phyloP scores from a whole-genome alignment of 495 filamentous ascomycete species.

The Penicillium canariense region DNA sequence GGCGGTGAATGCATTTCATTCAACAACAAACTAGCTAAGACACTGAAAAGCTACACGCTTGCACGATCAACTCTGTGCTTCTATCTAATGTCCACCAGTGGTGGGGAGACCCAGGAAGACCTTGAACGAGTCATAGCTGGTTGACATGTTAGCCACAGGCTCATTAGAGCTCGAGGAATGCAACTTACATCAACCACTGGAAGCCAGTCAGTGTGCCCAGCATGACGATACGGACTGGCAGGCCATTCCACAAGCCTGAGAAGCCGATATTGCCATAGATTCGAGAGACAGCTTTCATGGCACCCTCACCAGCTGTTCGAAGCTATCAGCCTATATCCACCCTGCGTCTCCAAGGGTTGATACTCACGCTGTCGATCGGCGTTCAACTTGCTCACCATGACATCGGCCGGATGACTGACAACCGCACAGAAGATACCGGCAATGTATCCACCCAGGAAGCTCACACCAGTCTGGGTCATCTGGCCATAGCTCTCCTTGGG shows the following conservation, averaged over 20 bases:
- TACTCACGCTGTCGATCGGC: conserved; percentile 58
- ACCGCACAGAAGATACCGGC: conserved; percentile 69
- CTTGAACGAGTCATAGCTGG: conserved; percentile 73
- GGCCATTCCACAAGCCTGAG: conserved; percentile 66
- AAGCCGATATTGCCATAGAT: conserved; percentile 76
- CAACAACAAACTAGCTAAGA: not conserved
- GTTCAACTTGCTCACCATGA: conserved; percentile 73
- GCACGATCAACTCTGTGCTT: not conserved
- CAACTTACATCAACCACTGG: conserved; percentile 66
- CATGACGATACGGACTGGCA: conserved; percentile 65
- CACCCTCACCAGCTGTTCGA: conserved; percentile 57
- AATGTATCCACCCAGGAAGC: conserved; percentile 69
- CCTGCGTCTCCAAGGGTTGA: not conserved
- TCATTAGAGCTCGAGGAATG: not conserved
- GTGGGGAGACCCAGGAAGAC: conserved; percentile 67
- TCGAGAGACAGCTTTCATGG: conserved; percentile 57
- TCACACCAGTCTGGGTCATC: conserved; percentile 65
- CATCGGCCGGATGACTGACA: conserved; percentile 64
- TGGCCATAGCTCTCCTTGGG: conserved; percentile 62
- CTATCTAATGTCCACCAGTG: conserved; percentile 56
- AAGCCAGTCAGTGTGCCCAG: conserved; percentile 66
- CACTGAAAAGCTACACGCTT: not conserved
- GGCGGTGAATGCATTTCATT: conserved; percentile 18
- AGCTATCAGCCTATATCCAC: not conserved
- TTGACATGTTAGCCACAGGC: not conserved